phyloP scores from a whole-genome alignment of 768 basidiomycete species.

The Terana coerulea region DNA sequence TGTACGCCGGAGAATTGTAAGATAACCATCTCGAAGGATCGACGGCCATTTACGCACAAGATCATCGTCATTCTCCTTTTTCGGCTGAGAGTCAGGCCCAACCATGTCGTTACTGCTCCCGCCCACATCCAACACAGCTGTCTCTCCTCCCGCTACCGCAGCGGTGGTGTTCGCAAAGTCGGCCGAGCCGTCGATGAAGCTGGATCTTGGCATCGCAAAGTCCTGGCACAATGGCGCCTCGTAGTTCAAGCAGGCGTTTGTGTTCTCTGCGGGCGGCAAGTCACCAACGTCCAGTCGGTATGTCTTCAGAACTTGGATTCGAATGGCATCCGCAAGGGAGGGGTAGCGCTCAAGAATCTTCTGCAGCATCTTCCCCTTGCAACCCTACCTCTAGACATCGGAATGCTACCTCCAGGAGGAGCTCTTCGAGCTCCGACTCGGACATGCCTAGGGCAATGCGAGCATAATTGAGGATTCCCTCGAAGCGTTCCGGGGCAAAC shows the following conservation, averaged over 20 bases:
- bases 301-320: constrained; percentile 42
- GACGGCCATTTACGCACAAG: constrained; percentile 8
- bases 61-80: constrained; percentile 10
- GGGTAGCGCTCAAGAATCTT: constrained; percentile 48
- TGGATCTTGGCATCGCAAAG: constrained; percentile 24
- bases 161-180: not conserved
- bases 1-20: constrained; percentile 24
- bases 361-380: constrained; percentile 67
- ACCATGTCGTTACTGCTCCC: not conserved
- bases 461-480: constrained; percentile 50
- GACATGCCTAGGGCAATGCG: constrained; percentile 40
- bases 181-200: not conserved
- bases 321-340: constrained; percentile 39
- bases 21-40: not conserved
- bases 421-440: constrained; percentile 35
- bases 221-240: constrained; percentile 55
- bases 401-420: constrained; percentile 57
- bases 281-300: constrained; percentile 52
- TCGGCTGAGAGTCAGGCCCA: not conserved
- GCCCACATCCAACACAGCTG: not conserved
- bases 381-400: constrained; percentile 59
- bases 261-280: constrained; percentile 52
- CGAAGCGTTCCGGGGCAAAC: constrained; percentile 57
- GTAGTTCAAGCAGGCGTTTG: constrained; percentile 39
- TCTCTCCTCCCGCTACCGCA: not conserved